Percentiles rank a stretch among this genome's conserved stretches.
Conservation (phyloP, 2,329 filamentous ascomycete genomes). For the Thyridium curvatum region DNA sequence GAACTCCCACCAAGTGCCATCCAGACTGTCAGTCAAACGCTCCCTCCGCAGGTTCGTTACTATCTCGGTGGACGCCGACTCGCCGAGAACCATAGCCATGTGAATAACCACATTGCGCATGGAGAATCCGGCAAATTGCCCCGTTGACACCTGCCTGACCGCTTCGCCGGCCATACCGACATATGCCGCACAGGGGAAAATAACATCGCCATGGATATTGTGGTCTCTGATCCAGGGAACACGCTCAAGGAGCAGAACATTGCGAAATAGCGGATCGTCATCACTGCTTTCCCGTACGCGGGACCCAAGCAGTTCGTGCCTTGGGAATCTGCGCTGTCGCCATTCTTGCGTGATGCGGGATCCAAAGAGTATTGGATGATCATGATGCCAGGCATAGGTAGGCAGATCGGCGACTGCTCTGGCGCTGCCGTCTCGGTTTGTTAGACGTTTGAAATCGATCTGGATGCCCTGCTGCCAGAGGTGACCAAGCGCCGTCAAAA, state of each 20-base stretch:
- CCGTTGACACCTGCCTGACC: slow-evolving; percentile 13
- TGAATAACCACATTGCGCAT: too few species aligned
- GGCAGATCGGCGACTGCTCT: slow-evolving; percentile 29
- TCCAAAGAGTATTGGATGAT: slow-evolving; percentile 30
- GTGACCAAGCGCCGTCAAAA: slow-evolving; percentile 2
- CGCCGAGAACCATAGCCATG: slow-evolving; percentile 8
- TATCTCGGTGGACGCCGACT: slow-evolving; percentile 6
- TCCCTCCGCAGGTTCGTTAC: slow-evolving; percentile 1
- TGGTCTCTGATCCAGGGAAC: slow-evolving; percentile 42
- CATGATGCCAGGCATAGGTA: slow-evolving; percentile 40
- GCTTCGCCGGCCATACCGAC: slow-evolving; percentile 29
- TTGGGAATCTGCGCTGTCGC: slow-evolving; percentile 24
- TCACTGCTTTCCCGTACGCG: slow-evolving; percentile 19
- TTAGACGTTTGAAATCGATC: slow-evolving; percentile 22
- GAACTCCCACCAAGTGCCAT: slow-evolving; percentile 3
- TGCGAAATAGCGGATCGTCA: slow-evolving; percentile 24
- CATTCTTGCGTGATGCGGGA: slow-evolving; percentile 19
- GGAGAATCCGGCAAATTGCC: background rate
- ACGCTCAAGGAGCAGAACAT: slow-evolving; percentile 24
- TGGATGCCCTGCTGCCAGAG: slow-evolving; percentile 19
- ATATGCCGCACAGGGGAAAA: slow-evolving; percentile 38
- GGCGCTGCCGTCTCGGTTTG: slow-evolving; percentile 18
- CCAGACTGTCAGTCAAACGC: background rate
- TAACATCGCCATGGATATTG: slow-evolving; percentile 37
- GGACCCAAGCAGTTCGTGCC: slow-evolving; percentile 31